Evolutionary conservation across 2,329 filamentous ascomycete species (phyloP).

Genomic region (Ophiosphaerella narmari): DNA sequence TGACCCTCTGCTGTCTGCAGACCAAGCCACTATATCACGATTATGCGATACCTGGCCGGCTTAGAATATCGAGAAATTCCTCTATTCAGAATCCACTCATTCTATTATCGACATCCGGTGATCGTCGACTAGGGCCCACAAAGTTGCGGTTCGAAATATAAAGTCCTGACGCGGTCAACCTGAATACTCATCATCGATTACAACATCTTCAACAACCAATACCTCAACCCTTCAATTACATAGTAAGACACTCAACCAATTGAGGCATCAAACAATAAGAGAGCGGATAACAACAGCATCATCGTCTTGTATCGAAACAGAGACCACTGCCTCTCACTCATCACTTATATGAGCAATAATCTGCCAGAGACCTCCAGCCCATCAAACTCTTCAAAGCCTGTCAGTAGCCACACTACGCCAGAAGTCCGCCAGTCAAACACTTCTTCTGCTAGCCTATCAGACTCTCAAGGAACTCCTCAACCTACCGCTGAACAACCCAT

Average conservation of each 20-base stretch:
- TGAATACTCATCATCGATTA: constrained; percentile 13
- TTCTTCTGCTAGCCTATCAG: constrained; percentile 9
- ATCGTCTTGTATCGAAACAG: constrained; percentile 2
- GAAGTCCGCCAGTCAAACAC: constrained; percentile 9
- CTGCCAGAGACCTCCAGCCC: constrained; percentile 23
- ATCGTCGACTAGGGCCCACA: constrained; percentile 18
- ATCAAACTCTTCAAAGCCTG: constrained; percentile 27
- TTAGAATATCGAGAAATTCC: constrained; percentile 26
- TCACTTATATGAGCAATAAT: constrained; percentile 28
- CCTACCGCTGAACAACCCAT: constrained; percentile 19
- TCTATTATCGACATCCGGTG: constrained; percentile 30
- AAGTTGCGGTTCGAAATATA: constrained; percentile 26
- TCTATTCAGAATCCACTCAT: constrained; percentile 21
- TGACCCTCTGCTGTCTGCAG: constrained; percentile 23
- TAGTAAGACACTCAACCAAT: neutral
- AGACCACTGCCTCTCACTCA: constrained; percentile 3
- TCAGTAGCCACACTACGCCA: constrained; percentile 9
- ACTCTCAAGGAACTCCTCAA: constrained; percentile 27
- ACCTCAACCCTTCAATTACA: neutral
- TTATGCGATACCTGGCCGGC: constrained; percentile 31
- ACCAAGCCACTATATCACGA: constrained; percentile 25
- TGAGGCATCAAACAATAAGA: constrained; percentile 1
- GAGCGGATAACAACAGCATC: constrained; percentile 2
- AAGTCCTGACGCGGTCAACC: constrained; percentile 18
- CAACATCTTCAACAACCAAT: constrained; percentile 8